Conservation (phyloP, 1,284 basidiomycete species). For the Rhodotorula sp. region DNA sequence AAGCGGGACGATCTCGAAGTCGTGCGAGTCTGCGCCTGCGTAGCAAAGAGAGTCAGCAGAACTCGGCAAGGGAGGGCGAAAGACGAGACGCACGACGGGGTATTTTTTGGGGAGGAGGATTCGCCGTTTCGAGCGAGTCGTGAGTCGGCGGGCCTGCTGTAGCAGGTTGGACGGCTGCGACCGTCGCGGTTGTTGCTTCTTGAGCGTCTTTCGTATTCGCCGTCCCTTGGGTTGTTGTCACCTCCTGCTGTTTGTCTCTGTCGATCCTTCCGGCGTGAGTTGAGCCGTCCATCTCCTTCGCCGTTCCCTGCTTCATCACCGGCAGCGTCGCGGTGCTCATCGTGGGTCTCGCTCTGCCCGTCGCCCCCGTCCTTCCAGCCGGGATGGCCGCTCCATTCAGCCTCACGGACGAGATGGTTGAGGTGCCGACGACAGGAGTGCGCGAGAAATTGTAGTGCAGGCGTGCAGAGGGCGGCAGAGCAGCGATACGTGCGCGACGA, state of each 20-base stretch:
- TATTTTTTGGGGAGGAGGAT: not conserved
- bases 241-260: not conserved
- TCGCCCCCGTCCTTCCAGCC: not conserved
- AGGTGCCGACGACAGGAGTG: not conserved
- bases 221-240: too few species aligned
- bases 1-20: not conserved
- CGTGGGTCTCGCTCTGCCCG: not conserved
- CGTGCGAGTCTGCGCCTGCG: not conserved
- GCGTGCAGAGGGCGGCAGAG: not conserved
- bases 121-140: too few species aligned
- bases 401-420: not conserved
- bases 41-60: not conserved
- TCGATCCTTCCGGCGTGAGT: too few species aligned
- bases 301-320: too few species aligned
- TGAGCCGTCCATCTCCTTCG: too few species aligned
- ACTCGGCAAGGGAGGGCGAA: too few species aligned
- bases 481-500: slow-evolving; percentile 6
- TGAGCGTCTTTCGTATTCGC: too few species aligned
- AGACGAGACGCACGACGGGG: not conserved
- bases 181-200: too few species aligned
- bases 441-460: not conserved
- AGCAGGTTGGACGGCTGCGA: too few species aligned
- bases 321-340: too few species aligned
- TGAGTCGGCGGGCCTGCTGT: too few species aligned
- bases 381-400: not conserved